phyloP scores from a whole-genome alignment of 2,329 filamentous ascomycete genomes.

The Bimuria novae-zelandiae region DNA sequence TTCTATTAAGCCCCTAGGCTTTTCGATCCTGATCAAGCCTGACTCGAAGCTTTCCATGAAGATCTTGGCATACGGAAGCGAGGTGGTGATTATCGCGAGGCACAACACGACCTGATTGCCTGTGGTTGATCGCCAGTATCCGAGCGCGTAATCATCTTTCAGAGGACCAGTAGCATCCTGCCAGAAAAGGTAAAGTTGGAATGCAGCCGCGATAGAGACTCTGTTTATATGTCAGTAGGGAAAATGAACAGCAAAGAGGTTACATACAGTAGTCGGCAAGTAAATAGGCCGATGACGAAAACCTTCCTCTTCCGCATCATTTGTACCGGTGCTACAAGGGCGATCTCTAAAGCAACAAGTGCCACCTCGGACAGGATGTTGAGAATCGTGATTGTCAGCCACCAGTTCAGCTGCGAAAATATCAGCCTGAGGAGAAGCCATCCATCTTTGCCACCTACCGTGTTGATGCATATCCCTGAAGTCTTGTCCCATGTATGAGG shows the following conservation, averaged over 20 bases:
- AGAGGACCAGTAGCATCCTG: constrained; percentile 14
- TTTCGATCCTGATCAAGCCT: constrained; percentile 17
- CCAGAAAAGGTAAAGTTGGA: constrained; percentile 24
- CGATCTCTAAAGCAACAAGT: constrained; percentile 27
- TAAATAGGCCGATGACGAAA: constrained; percentile 25
- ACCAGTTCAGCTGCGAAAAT: no score
- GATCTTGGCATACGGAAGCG: constrained; percentile 34
- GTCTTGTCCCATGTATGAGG: constrained; percentile 27
- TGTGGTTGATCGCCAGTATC: constrained; percentile 32
- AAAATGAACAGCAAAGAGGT: background rate
- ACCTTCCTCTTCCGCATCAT: constrained; percentile 20
- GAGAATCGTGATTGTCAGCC: constrained; percentile 18
- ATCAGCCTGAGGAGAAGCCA: no score
- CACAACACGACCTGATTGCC: constrained; percentile 31
- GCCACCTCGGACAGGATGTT: constrained; percentile 28
- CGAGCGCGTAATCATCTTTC: constrained; percentile 28
- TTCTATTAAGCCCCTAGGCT: constrained; percentile 3
- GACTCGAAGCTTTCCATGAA: constrained; percentile 30
- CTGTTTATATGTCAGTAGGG: constrained; percentile 11
- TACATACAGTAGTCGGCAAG: constrained; percentile 23
- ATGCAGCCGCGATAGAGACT: constrained; percentile 17
- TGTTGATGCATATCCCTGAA: no score
- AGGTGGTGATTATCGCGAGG: constrained; percentile 32
- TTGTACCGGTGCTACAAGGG: constrained; percentile 22
- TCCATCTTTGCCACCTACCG: no score